Conservation (phyloP, 2,329 filamentous ascomycete genomes). For the Xylaria sp. region DNA sequence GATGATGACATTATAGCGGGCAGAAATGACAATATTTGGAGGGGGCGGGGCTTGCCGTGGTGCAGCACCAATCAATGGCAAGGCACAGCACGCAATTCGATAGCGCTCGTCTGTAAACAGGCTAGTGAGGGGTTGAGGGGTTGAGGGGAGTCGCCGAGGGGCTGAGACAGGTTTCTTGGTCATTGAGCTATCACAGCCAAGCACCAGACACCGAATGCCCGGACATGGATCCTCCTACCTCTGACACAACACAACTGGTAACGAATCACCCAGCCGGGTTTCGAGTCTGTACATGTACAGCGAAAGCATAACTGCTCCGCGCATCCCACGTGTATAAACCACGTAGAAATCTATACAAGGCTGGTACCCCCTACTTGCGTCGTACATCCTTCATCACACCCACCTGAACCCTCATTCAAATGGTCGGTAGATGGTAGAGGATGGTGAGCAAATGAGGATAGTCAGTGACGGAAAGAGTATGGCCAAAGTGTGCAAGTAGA, state of each 20-base stretch:
- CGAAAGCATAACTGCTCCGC: no score
- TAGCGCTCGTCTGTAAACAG: conserved; percentile 39
- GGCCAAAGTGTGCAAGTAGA: background rate
- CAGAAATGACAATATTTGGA: conserved; percentile 49
- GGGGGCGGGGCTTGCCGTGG: conserved; percentile 26
- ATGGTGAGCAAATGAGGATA: conserved; percentile 9
- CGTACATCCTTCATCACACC: background rate
- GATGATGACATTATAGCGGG: conserved; percentile 47
- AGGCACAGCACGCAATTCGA: conserved; percentile 50
- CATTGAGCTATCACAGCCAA: conserved; percentile 12
- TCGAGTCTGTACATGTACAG: conserved; percentile 2
- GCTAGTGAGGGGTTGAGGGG: conserved; percentile 46
- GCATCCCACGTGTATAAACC: background rate
- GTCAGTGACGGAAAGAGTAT: conserved; percentile 10
- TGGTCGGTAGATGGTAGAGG: background rate
- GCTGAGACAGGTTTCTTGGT: conserved; percentile 19
- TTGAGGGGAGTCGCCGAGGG: conserved; percentile 12
- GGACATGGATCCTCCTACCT: conserved; percentile 1
- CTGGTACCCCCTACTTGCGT: conserved; percentile 11
- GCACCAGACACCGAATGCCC: background rate
- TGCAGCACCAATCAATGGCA: conserved; percentile 45
- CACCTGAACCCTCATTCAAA: background rate
- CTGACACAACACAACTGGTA: conserved; percentile 3
- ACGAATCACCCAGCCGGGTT: conserved; percentile 5
- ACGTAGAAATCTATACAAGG: background rate